A percentile compares a stretch with the other conserved stretches of the same genome.
Evolutionary conservation across 768 basidiomycete genomes (phyloP).

Genomic region (Cantharellus cinnabarinus): DNA sequence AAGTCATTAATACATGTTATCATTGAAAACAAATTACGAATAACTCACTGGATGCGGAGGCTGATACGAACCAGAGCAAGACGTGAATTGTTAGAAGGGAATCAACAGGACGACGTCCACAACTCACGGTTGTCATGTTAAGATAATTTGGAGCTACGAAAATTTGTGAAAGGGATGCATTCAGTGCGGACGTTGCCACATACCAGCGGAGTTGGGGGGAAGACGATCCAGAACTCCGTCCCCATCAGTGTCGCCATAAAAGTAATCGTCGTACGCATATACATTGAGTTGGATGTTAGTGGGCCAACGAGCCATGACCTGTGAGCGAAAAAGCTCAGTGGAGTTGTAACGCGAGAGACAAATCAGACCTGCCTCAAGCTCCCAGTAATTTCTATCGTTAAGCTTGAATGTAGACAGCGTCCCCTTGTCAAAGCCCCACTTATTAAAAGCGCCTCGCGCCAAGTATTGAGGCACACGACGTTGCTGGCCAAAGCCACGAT

Average conservation of each 20-base stretch:
- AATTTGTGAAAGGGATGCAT: slow-evolving; percentile 13
- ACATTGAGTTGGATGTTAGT: slow-evolving; percentile 80
- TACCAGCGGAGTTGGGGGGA: slow-evolving; percentile 42
- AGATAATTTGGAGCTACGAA: slow-evolving; percentile 58
- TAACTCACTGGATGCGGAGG: slow-evolving; percentile 45
- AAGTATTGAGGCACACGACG: slow-evolving; percentile 77
- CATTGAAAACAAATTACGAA: not conserved
- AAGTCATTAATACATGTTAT: too few relatives aligned
- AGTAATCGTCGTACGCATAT: slow-evolving; percentile 78
- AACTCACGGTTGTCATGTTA: slow-evolving; percentile 51
- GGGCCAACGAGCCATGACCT: slow-evolving; percentile 77
- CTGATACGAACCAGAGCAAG: not conserved
- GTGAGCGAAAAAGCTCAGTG: not conserved
- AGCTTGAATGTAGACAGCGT: slow-evolving; percentile 48
- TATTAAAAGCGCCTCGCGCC: slow-evolving; percentile 75
- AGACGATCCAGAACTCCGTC: slow-evolving; percentile 81
- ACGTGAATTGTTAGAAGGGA: not conserved
- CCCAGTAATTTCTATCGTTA: slow-evolving; percentile 48
- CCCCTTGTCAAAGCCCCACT: slow-evolving; percentile 82
- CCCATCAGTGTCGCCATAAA: slow-evolving; percentile 74
- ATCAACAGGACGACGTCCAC: not conserved
- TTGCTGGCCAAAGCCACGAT: slow-evolving; percentile 31
- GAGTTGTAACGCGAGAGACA: not conserved
- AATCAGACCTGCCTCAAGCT: slow-evolving; percentile 28
- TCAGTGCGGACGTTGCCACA: not conserved